Evolutionary conservation across 169 alveolate species (phyloP).

Genomic region (Eimeria praecox): DNA sequence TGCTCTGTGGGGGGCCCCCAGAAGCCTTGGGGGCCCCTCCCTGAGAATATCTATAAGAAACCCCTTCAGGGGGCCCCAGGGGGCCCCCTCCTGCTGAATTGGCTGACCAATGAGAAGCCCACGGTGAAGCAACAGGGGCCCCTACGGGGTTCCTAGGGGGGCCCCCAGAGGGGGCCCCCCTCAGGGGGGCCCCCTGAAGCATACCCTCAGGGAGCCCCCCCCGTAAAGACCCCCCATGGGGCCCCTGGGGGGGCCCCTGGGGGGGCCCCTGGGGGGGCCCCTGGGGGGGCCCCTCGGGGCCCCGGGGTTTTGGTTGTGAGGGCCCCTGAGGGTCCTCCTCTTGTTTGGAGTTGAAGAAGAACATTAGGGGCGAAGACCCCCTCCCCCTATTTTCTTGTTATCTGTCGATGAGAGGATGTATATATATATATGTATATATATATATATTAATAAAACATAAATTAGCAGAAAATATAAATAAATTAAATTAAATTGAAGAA

Average conservation of each 20-base stretch:
- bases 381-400: not conserved
- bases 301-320: not conserved
- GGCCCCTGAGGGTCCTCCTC: constrained; percentile 1
- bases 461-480: too few relatives aligned
- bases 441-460: too few relatives aligned
- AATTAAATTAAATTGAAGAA: too few relatives aligned
- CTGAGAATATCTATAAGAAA: not conserved
- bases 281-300: not conserved
- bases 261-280: not conserved
- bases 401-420: not conserved
- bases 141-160: not conserved
- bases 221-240: not conserved
- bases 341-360: not conserved
- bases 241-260: not conserved
- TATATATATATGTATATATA: too few relatives aligned
- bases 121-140: not conserved
- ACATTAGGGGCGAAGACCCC: not conserved
- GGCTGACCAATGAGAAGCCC: not conserved
- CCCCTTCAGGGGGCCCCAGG: not conserved
- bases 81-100: not conserved
- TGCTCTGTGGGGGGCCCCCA: not conserved
- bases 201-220: not conserved
- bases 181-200: not conserved
- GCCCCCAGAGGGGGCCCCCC: not conserved
- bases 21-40: not conserved